Conservation (phyloP, 1,139 yeast species). For the Sugiyamaella novakii region DNA sequence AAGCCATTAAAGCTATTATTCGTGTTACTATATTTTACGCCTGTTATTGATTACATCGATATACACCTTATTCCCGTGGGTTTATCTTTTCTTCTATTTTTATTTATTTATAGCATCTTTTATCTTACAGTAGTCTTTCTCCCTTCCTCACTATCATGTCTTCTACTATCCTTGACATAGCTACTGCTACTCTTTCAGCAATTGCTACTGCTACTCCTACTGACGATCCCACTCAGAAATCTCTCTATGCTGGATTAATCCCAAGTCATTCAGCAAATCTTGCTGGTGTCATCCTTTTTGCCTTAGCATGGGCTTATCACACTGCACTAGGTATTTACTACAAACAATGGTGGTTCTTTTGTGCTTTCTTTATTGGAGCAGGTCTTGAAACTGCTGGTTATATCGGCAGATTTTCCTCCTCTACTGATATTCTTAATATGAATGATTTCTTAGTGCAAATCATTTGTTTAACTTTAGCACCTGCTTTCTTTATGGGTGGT, state of each 20-base stretch:
- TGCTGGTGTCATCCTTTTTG: constrained; percentile 54
- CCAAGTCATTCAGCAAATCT: constrained; percentile 53
- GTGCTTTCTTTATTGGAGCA: constrained; percentile 61
- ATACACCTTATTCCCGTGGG: too few relatives aligned
- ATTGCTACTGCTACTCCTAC: constrained; percentile 2
- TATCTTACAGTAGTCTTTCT: too few relatives aligned
- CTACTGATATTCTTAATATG: constrained; percentile 44
- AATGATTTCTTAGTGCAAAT: constrained; percentile 64
- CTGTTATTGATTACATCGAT: too few relatives aligned
- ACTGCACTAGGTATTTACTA: constrained; percentile 48
- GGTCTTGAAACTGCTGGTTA: constrained; percentile 73
- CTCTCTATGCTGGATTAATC: constrained; percentile 49
- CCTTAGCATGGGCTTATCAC: constrained; percentile 48
- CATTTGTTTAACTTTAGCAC: constrained; percentile 74
- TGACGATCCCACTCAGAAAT: neutral
- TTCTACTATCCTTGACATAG: constrained; percentile 4
- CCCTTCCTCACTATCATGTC: constrained; percentile 4
- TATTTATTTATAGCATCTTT: too few relatives aligned
- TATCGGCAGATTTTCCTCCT: constrained; percentile 58
- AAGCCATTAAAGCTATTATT: too few relatives aligned
- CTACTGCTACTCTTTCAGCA: constrained; percentile 11
- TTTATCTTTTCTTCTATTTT: too few relatives aligned
- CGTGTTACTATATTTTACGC: too few relatives aligned
- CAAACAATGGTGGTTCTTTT: constrained; percentile 74
- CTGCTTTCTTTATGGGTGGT: constrained; percentile 90